Percentiles rank a stretch among this genome's conserved stretches.
Conservation (phyloP, 164 flowering plant species). For the Pachysandra terminalis region DNA sequence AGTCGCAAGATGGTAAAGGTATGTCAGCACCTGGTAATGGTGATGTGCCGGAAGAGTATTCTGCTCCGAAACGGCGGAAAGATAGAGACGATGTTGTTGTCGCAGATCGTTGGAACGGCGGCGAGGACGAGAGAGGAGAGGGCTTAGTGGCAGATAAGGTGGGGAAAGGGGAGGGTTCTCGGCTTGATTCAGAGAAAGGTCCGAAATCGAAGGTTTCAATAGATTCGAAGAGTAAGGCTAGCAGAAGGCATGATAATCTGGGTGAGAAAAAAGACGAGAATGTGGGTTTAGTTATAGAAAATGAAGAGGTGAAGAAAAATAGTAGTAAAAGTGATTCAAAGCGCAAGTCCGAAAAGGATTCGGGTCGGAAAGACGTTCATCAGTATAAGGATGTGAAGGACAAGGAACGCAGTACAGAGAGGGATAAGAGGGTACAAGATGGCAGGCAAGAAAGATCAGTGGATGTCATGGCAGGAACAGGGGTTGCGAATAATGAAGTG, state of each 20-base stretch:
- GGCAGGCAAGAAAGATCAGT: slow-evolving; percentile 22
- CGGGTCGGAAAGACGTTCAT: slow-evolving; percentile 35
- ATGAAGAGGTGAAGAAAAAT: slow-evolving; percentile 33
- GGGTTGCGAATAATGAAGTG: slow-evolving; percentile 22
- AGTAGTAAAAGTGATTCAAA: slow-evolving; percentile 37
- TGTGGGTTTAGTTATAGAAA: slow-evolving; percentile 18
- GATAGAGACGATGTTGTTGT: slow-evolving; percentile 28
- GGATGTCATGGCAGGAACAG: slow-evolving; percentile 10
- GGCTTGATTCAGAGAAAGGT: slow-evolving; percentile 27
- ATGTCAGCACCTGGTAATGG: slow-evolving; percentile 25
- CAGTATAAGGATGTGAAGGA: slow-evolving; percentile 38
- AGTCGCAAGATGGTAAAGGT: slow-evolving; percentile 24
- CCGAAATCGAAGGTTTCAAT: slow-evolving; percentile 25
- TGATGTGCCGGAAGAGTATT: slow-evolving; percentile 25
- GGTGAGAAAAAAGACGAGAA: slow-evolving; percentile 35
- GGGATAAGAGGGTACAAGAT: slow-evolving; percentile 38
- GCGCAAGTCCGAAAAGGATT: slow-evolving; percentile 44
- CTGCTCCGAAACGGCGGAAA: slow-evolving; percentile 32
- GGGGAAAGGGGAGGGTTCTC: slow-evolving; percentile 19
- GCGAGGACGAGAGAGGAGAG: slow-evolving; percentile 23
- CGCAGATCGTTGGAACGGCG: slow-evolving; percentile 39
- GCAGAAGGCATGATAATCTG: slow-evolving; percentile 36
- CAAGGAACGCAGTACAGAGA: slow-evolving; percentile 38
- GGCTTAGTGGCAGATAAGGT: slow-evolving; percentile 18
- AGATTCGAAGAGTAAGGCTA: slow-evolving; percentile 43